Evolutionary conservation across 225 moss, liverwort and hornwort genomes (phyloP).

Genomic region (Pleurozium schreberi): DNA sequence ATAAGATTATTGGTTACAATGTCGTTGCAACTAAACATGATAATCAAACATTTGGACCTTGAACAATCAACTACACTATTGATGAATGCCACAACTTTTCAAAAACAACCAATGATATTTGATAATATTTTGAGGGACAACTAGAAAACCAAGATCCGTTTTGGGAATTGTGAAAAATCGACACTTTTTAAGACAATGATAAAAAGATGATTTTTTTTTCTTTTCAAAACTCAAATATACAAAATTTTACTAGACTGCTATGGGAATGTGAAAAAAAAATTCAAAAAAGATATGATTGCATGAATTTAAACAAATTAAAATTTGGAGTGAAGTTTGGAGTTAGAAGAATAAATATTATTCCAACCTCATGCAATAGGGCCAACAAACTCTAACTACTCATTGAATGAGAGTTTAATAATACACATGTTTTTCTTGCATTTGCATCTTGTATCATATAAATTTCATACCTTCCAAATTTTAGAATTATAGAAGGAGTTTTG

Average conservation of each 20-base stretch:
- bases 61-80: too few relatives aligned
- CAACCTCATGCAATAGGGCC: fast-evolving
- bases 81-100: too few relatives aligned
- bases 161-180: too few relatives aligned
- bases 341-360: background rate
- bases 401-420: background rate
- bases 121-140: background rate
- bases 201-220: too few relatives aligned
- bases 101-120: background rate
- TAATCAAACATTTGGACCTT: background rate
- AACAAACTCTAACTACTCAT: background rate
- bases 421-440: background rate
- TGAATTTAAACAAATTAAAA: too few relatives aligned
- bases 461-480: background rate
- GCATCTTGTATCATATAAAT: background rate
- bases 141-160: too few relatives aligned
- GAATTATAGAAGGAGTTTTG: background rate
- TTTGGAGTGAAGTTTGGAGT: too few relatives aligned
- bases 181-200: too few relatives aligned
- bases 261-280: fast-evolving
- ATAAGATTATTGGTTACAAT: too few relatives aligned
- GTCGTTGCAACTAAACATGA: background rate
- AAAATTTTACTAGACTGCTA: too few relatives aligned
- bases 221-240: too few relatives aligned
- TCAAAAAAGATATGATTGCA: too few relatives aligned